A percentile compares a stretch with the other conserved stretches of the same genome.
Evolutionary conservation across 441 rosid genomes (phyloP).

Genomic region (Erysimum pusillum): DNA sequence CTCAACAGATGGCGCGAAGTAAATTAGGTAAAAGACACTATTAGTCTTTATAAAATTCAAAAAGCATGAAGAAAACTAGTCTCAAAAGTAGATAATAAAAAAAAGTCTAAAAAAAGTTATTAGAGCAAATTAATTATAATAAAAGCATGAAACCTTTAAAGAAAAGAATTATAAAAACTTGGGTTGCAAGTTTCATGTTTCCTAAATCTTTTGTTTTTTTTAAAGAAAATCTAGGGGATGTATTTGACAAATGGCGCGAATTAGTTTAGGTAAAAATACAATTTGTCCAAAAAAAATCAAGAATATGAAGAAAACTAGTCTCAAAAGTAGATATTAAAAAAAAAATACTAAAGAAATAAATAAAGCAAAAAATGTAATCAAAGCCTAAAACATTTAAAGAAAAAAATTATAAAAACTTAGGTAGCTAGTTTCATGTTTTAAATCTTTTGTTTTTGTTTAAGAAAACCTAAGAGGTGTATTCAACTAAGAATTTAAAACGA

Average conservation of each 20-base stretch:
- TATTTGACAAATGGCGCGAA: no score
- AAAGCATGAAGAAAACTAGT: background rate
- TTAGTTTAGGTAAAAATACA: no score
- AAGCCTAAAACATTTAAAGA: background rate
- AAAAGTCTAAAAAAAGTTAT: background rate
- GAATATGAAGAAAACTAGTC: background rate
- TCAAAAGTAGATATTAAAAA: background rate
- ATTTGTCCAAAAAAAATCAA: background rate
- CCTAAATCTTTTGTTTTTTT: background rate
- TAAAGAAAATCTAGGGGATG: background rate
- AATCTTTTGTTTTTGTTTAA: background rate
- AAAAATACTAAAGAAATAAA: background rate
- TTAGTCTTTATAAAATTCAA: background rate
- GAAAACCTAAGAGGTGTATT: background rate
- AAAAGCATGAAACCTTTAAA: background rate
- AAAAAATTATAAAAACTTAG: background rate
- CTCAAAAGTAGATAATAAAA: conserved; percentile 1
- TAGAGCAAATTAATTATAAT: background rate
- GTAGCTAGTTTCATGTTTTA: conserved; percentile 10
- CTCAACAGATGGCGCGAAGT: background rate
- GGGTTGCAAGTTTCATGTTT: conserved; percentile 14
- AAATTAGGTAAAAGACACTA: background rate
- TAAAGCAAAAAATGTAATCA: background rate
- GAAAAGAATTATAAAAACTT: background rate
- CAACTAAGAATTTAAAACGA: no score